A percentile compares a stretch with the other conserved stretches of the same genome.
Conservation (phyloP, 2,329 filamentous ascomycete species). For the Knufia fluminis region DNA sequence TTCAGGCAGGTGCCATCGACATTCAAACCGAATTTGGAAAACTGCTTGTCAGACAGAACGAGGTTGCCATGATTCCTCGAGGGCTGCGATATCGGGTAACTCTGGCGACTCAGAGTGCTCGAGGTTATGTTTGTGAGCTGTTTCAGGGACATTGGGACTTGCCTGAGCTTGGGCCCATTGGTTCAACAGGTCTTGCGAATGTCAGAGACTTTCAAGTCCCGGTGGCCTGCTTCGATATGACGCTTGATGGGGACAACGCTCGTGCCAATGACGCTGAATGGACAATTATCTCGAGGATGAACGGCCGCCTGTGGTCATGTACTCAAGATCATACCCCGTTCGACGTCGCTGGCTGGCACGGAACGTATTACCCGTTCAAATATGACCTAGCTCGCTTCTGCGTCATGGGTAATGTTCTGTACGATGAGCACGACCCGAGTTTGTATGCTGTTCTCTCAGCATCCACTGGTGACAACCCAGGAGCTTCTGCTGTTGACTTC, state of each 20-base stretch:
- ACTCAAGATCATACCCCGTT: conserved; percentile 58
- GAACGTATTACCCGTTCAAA: conserved; percentile 47
- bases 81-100: conserved; percentile 57
- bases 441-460: conserved; percentile 35
- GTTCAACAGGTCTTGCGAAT: conserved; percentile 58
- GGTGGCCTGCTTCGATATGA: conserved; percentile 47
- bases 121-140: conserved; percentile 59
- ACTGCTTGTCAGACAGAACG: conserved; percentile 57
- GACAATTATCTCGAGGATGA: conserved; percentile 52
- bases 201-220: conserved; percentile 57
- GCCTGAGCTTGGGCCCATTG: conserved; percentile 58
- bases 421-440: conserved; percentile 34
- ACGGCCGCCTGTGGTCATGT: conserved; percentile 51
- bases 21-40: conserved; percentile 60
- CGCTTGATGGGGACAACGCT: conserved; percentile 24
- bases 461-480: conserved; percentile 25
- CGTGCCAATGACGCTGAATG: conserved; percentile 33
- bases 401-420: conserved; percentile 32
- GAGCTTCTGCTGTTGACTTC: conserved; percentile 29
- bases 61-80: conserved; percentile 56
- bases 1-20: conserved; percentile 55
- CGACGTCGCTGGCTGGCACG: conserved; percentile 64
- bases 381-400: conserved; percentile 35
- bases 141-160: conserved; percentile 57
- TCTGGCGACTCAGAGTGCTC: conserved; percentile 46